A percentile compares a stretch with the other conserved stretches of the same genome.
phyloP scores from a whole-genome alignment of 176 grass and related monocot genomes.

The Cymbopogon citratus region DNA sequence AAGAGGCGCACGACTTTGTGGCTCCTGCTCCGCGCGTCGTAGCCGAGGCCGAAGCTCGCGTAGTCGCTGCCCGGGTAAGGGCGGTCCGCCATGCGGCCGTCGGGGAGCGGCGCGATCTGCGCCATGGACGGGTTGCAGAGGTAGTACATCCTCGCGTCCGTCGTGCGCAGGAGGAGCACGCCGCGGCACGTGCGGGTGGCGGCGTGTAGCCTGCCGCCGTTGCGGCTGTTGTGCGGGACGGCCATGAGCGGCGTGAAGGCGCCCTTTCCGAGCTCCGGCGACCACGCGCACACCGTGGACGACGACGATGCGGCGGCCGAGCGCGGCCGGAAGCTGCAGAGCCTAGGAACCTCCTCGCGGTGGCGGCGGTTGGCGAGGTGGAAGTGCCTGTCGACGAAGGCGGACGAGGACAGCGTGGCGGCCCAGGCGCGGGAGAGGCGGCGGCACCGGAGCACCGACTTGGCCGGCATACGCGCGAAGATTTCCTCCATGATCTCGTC shows the following conservation, averaged over 20 bases:
- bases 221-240: neutral
- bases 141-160: neutral
- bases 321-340: neutral
- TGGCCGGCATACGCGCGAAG: neutral
- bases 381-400: neutral
- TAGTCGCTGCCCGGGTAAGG: neutral
- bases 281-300: neutral
- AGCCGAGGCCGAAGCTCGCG: conserved; percentile 17
- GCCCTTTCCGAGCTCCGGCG: neutral
- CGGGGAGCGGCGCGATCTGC: neutral
- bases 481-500: neutral
- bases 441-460: neutral
- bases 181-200: neutral
- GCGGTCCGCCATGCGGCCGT: neutral
- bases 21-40: conserved; percentile 1
- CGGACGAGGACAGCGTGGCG: neutral
- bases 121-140: conserved; percentile 14
- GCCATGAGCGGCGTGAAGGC: neutral
- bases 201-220: neutral
- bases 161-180: neutral
- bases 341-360: neutral
- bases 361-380: neutral
- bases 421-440: conserved; percentile 6
- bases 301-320: neutral
- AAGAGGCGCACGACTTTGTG: conserved; percentile 9